phyloP scores from a whole-genome alignment of 2,329 filamentous ascomycete genomes.

The Plenodomus lindquistii region DNA sequence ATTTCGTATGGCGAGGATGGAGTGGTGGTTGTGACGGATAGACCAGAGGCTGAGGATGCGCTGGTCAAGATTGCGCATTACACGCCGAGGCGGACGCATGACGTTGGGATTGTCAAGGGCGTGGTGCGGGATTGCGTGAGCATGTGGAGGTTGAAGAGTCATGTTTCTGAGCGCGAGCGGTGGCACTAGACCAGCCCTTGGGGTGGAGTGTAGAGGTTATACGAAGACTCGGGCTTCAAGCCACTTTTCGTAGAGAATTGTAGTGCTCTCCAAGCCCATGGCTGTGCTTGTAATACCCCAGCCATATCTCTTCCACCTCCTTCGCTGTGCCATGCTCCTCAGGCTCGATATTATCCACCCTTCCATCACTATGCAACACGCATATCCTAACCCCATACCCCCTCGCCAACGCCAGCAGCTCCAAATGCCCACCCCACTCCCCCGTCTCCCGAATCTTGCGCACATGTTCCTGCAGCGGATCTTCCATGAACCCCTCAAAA shows the following conservation, averaged over 20 bases:
- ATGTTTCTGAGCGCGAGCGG: conserved; percentile 3
- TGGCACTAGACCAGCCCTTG: conserved; percentile 52
- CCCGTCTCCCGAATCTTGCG: conserved; percentile 80
- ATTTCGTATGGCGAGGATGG: conserved; percentile 64
- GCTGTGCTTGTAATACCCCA: conserved; percentile 93
- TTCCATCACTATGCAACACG: conserved; percentile 80
- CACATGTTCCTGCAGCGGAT: conserved; percentile 73
- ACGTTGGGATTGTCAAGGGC: conserved; percentile 50
- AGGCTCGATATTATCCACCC: conserved; percentile 74
- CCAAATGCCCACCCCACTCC: conserved; percentile 94
- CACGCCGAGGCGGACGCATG: conserved; percentile 60
- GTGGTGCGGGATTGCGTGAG: conserved; percentile 55
- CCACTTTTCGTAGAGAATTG: conserved; percentile 70
- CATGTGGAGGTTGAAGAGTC: conserved; percentile 50
- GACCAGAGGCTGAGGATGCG: conserved; percentile 44
- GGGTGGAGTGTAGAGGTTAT: conserved; percentile 63
- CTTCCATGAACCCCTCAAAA: conserved; percentile 86
- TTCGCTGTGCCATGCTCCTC: conserved; percentile 38
- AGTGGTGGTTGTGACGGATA: conserved; percentile 53
- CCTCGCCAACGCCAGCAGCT: conserved; percentile 81
- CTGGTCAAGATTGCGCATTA: conserved; percentile 57
- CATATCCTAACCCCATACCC: conserved; percentile 79
- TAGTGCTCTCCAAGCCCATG: conserved; percentile 97
- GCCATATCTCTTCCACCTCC: conserved; percentile 70
- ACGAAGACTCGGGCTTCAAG: conserved; percentile 63